Base-by-base conservation (phyloP, 202 grass and related monocot species). In the Setaria italica region DNA sequence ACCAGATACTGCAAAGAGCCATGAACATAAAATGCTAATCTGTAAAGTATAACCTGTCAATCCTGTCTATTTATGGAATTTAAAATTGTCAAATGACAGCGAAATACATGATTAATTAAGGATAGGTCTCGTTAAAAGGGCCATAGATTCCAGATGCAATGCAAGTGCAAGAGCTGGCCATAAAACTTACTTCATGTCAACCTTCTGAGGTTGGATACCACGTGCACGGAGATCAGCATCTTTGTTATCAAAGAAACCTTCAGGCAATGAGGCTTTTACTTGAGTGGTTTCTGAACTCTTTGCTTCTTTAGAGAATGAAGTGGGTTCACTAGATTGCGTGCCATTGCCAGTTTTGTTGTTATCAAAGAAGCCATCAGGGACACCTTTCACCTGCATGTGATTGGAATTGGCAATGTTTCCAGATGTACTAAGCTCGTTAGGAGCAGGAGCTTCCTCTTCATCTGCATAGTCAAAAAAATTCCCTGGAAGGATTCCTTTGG, bases 241-340 rank as follows among this genome's bases (percentile, higher is more conserved):
- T 88, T 94, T 96, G 90, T 96, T 96, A 90, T 99, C 97, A 42
- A 99, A 99, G 78, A 99, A 99, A 15, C 97, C 93, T 99, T 99
- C 91, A n/a, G 97, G 97, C 71, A 99, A 84, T 25, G 92, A 89
- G 81, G 89, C 87, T 86, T 94, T 99, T 79, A 21, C 87, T 76
- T 92, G 69, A 84, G 89, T 76, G 59, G 71, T 80, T 85, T 89
- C 90, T 75, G 70, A 19, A 79, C 63, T 78, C 25, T 81, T 88
- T 39, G 25, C 59, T 50, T 66, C 63, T 81, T 83, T 48, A 60
- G 83, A 75, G 3, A 57, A 54, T 77, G 74, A 48, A 72, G 56
- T 65, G 15, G 74, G 42, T 81, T 92, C 83, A 16, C 68, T 88
- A n/a, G 70, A 63, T 32, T 88, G 88, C 67, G 74, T 85, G 33